A percentile compares a stretch with the other conserved stretches of the same genome.
These are phyloP conservation scores for Linum trigynum DNA, from an alignment of 345 rosid genomes.

Conservation along the genomic window DNA sequence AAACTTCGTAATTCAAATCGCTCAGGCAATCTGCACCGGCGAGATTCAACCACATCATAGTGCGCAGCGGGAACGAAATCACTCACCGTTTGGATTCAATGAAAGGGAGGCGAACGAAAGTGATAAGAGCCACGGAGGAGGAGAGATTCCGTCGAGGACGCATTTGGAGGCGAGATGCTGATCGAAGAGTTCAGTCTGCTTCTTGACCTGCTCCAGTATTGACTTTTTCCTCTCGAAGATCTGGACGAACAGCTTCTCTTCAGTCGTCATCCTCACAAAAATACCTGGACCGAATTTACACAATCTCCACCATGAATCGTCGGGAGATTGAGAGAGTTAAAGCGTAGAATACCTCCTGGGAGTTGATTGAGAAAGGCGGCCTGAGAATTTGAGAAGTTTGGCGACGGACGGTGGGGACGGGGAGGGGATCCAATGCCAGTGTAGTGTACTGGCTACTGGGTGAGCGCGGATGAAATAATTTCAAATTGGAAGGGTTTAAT, in stretches of 20 bases:
- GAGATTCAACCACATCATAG: not conserved
- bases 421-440: not conserved
- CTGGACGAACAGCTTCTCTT: no score
- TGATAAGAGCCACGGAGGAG: slow-evolving; percentile 65
- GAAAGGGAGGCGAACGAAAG: slow-evolving; percentile 14
- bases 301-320: not conserved
- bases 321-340: no score
- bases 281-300: not conserved
- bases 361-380: not conserved
- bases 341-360: not conserved
- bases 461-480: not conserved
- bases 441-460: not conserved
- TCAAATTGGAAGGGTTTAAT: not conserved
- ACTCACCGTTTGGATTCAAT: slow-evolving; percentile 29
- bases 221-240: no score
- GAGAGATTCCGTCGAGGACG: slow-evolving; percentile 51
- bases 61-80: not conserved
- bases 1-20: not conserved
- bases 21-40: not conserved
- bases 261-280: not conserved
- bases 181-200: slow-evolving; percentile 20
- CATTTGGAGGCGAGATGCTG: slow-evolving; percentile 64
- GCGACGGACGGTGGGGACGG: not conserved
- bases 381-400: not conserved
- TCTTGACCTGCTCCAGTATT: no score